These are phyloP conservation scores for Lathyrus tuberosus DNA, from an alignment of 306 rosid species.

Conservation along the genomic window DNA sequence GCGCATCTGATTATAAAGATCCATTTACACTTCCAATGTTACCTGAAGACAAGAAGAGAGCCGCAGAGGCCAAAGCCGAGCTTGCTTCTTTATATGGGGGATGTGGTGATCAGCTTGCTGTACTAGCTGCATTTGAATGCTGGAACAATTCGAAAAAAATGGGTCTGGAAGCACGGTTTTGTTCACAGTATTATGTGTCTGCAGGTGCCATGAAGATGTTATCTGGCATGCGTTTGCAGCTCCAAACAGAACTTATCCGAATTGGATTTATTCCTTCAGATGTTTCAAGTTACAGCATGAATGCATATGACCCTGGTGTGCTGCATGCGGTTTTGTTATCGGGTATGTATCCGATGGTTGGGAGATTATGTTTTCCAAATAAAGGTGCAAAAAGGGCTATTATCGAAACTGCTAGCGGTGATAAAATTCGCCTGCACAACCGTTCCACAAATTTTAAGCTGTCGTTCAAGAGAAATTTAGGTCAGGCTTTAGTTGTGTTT, in stretches of 20 bases:
- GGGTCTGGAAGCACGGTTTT: constrained; percentile 62
- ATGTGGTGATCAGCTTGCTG: constrained; percentile 81
- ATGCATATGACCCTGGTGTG: constrained; percentile 71
- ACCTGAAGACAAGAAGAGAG: constrained; percentile 60
- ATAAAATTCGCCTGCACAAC: constrained; percentile 66
- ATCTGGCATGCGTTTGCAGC: constrained; percentile 78
- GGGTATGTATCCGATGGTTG: constrained; percentile 91
- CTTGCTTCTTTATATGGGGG: constrained; percentile 84
- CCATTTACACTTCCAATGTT: constrained; percentile 85
- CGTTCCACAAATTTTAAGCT: constrained; percentile 56
- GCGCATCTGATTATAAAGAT: constrained; percentile 80
- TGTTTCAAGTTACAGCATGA: constrained; percentile 58
- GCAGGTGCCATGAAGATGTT: constrained; percentile 68
- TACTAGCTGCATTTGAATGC: constrained; percentile 81
- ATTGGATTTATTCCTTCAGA: constrained; percentile 65
- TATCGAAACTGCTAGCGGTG: constrained; percentile 61
- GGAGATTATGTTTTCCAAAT: constrained; percentile 53
- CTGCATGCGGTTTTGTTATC: constrained; percentile 80
- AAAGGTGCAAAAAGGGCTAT: constrained; percentile 39
- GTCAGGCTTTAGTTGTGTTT: constrained; percentile 54
- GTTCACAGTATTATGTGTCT: constrained; percentile 68
- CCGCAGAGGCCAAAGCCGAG: constrained; percentile 63
- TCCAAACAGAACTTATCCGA: constrained; percentile 66
- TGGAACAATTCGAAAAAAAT: constrained; percentile 71
- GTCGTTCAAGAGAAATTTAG: constrained; percentile 26